Percentiles rank a stretch among this genome's conserved stretches.
Conservation (phyloP, 2,329 filamentous ascomycete genomes). For the Stromatinia cepivora region DNA sequence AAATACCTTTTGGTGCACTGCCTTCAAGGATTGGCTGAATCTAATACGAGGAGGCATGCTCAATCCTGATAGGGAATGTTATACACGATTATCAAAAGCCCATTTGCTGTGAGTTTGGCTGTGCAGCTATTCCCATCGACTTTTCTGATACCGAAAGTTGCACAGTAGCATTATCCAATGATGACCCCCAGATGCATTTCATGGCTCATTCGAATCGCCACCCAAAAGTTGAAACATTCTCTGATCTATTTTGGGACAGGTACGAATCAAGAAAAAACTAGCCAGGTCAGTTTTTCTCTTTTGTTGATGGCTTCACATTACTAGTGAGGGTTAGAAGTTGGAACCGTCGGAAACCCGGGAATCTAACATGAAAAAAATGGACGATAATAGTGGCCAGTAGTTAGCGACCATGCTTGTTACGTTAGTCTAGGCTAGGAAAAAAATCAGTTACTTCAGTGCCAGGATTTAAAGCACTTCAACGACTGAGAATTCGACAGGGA, state of each 20-base stretch:
- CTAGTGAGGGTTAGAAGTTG: no score
- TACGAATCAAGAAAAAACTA: background rate
- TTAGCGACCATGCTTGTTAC: background rate
- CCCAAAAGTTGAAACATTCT: conserved; percentile 11
- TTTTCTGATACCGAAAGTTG: background rate
- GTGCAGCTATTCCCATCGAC: background rate
- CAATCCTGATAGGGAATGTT: background rate
- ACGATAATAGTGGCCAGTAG: conserved; percentile 7
- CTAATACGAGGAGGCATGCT: background rate
- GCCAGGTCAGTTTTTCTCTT: background rate
- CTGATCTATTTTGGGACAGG: conserved; percentile 12
- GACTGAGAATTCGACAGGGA: background rate
- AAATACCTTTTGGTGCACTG: background rate
- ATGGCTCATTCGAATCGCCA: background rate
- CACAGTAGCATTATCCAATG: background rate
- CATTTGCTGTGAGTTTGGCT: background rate
- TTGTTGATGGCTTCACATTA: conserved; percentile 6
- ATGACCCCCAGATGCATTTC: no score
- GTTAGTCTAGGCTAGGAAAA: background rate
- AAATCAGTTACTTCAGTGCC: background rate
- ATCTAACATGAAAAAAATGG: background rate
- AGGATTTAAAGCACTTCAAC: background rate
- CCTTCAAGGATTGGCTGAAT: background rate
- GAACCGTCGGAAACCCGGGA: background rate
- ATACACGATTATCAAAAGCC: background rate